Percentiles rank a stretch among this genome's conserved stretches.
Conservation (phyloP, 495 filamentous ascomycete genomes). For the Aspergillus leporis region DNA sequence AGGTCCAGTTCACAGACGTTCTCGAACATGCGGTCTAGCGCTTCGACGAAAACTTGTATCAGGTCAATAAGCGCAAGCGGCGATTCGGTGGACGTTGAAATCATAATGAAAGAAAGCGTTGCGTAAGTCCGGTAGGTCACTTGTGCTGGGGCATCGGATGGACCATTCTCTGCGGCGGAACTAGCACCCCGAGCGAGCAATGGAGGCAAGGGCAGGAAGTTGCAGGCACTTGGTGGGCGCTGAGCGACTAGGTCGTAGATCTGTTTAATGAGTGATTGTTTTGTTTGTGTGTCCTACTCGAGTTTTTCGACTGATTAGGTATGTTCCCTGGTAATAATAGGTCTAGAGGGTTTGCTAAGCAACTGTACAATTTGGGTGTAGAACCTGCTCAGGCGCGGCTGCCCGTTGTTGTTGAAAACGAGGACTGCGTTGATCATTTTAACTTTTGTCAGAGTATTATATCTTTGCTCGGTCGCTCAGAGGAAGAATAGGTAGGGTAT, state of each 20-base stretch:
- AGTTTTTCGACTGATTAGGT: neutral
- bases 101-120: constrained; percentile 97
- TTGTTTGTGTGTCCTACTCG: constrained; percentile 82
- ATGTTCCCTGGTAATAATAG: neutral
- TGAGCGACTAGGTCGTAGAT: constrained; percentile 97
- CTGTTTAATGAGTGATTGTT: constrained; percentile 93
- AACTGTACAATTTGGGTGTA: constrained; percentile 91
- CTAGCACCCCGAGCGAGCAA: constrained; percentile 65
- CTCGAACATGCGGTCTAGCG: constrained; percentile 91
- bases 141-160: constrained; percentile 88
- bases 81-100: constrained; percentile 94
- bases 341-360: neutral
- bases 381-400: constrained; percentile 96
- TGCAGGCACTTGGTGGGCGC: constrained; percentile 84
- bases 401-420: constrained; percentile 97
- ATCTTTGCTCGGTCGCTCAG: neutral
- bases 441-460: neutral
- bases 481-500: neutral
- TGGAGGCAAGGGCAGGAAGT: constrained; percentile 85
- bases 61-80: constrained; percentile 93
- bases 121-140: constrained; percentile 98
- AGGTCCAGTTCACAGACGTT: constrained; percentile 98
- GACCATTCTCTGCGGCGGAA: constrained; percentile 52
- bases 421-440: constrained; percentile 98
- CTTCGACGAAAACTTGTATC: constrained; percentile 97